Evolutionary conservation across 2,329 filamentous ascomycete genomes (phyloP).

Genomic region (Trichoderma asperellum): DNA sequence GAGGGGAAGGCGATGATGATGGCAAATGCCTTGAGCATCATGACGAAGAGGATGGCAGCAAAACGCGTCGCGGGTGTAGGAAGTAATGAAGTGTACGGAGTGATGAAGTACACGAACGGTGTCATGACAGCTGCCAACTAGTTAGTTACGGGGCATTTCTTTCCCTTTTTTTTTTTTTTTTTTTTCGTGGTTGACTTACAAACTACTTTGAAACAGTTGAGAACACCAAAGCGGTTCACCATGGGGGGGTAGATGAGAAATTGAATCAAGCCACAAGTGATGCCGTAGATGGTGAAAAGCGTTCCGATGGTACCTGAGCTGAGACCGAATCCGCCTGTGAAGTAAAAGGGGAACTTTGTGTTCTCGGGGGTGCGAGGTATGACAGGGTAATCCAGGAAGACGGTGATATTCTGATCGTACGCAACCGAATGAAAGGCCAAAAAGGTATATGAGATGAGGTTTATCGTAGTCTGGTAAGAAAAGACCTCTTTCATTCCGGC

Average conservation of each 20-base stretch:
- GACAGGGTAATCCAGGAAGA: conserved; percentile 80
- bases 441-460: conserved; percentile 77
- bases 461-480: conserved; percentile 72
- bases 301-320: conserved; percentile 76
- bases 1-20: conserved; percentile 89
- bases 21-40: conserved; percentile 74
- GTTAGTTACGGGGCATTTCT: neutral
- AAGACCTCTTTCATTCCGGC: conserved; percentile 67
- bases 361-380: conserved; percentile 61
- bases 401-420: conserved; percentile 85
- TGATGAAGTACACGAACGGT: conserved; percentile 77
- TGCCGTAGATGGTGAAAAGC: conserved; percentile 82
- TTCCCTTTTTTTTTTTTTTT: neutral
- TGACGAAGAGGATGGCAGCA: conserved; percentile 64
- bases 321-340: conserved; percentile 78
- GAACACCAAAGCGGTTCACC: conserved; percentile 72
- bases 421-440: conserved; percentile 81
- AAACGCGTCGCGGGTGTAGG: conserved; percentile 55
- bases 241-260: conserved; percentile 82
- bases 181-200: conserved; percentile 41
- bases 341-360: conserved; percentile 74
- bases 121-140: conserved; percentile 61
- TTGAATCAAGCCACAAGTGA: conserved; percentile 79
- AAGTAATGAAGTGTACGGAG: conserved; percentile 76
- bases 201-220: conserved; percentile 72